A percentile compares a stretch with the other conserved stretches of the same genome.
Conservation (phyloP, 768 basidiomycete species). For the Amanita exitialis region DNA sequence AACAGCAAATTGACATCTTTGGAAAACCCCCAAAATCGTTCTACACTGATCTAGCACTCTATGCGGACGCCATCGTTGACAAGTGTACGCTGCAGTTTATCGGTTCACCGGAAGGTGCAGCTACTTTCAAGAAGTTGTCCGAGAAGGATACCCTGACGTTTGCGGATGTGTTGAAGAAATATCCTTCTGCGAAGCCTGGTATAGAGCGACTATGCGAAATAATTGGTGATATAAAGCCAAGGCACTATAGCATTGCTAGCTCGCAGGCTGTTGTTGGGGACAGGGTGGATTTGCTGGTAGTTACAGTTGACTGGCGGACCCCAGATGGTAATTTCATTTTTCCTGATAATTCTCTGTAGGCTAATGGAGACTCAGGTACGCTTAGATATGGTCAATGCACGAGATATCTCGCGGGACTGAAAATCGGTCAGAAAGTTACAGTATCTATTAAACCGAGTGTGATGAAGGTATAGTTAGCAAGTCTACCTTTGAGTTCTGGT, state of each 20-base stretch:
- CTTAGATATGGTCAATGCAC: slow-evolving; percentile 91
- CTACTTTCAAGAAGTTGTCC: slow-evolving; percentile 91
- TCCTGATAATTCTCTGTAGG: not conserved
- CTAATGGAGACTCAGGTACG: slow-evolving; percentile 36
- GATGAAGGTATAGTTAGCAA: slow-evolving; percentile 66
- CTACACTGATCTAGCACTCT: slow-evolving; percentile 76
- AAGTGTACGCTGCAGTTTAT: slow-evolving; percentile 83
- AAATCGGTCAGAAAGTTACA: slow-evolving; percentile 85
- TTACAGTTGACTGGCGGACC: slow-evolving; percentile 91
- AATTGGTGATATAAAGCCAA: slow-evolving; percentile 91
- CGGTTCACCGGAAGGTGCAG: slow-evolving; percentile 80
- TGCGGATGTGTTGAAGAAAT: slow-evolving; percentile 73
- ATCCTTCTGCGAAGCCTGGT: slow-evolving; percentile 64
- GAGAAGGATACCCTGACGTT: slow-evolving; percentile 95
- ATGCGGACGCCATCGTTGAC: slow-evolving; percentile 63
- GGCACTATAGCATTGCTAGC: slow-evolving; percentile 97
- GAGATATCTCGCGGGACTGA: slow-evolving; percentile 79
- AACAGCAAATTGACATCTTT: slow-evolving; percentile 95
- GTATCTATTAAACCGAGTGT: slow-evolving; percentile 98
- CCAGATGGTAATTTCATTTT: slow-evolving; percentile 54
- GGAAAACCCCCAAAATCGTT: slow-evolving; percentile 95
- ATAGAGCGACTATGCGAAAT: slow-evolving; percentile 83
- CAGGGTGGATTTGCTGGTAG: slow-evolving; percentile 88
- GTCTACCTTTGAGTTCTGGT: not conserved
- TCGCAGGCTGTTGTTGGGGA: slow-evolving; percentile 93